phyloP scores from a whole-genome alignment of 768 basidiomycete species.

The Lentinula lateritia region DNA sequence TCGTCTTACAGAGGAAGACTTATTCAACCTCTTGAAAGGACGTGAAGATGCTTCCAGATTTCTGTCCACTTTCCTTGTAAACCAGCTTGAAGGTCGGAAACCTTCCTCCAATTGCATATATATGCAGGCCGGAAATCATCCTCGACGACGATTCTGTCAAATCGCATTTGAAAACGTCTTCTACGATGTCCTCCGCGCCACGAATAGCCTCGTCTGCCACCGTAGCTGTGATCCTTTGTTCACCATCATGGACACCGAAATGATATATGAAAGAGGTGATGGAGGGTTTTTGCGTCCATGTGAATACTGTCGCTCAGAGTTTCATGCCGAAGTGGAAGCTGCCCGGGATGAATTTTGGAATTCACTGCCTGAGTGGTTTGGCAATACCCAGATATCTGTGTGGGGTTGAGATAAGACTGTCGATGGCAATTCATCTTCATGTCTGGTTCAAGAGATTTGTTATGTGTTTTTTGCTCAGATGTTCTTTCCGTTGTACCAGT shows the following conservation, averaged over 20 bases:
- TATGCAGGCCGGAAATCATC: constrained; percentile 38
- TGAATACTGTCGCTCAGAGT: constrained; percentile 59
- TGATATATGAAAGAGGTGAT: constrained; percentile 59
- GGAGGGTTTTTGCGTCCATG: constrained; percentile 53
- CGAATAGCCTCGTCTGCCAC: constrained; percentile 62
- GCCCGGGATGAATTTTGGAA: constrained; percentile 64
- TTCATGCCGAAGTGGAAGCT: constrained; percentile 51
- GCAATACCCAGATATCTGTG: constrained; percentile 30
- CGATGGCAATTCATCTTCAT: neutral
- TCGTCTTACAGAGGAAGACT: constrained; percentile 44
- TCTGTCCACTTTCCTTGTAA: constrained; percentile 73
- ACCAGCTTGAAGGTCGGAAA: constrained; percentile 63
- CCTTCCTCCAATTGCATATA: constrained; percentile 45
- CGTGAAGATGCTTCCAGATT: constrained; percentile 70
- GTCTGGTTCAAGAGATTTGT: neutral
- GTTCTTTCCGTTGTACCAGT: constrained; percentile 1
- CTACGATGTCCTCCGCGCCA: constrained; percentile 69
- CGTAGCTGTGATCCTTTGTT: constrained; percentile 68
- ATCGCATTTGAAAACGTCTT: constrained; percentile 70
- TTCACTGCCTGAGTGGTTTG: constrained; percentile 62
- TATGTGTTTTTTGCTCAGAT: constrained; percentile 2
- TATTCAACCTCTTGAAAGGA: constrained; percentile 57
- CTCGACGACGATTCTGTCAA: constrained; percentile 53
- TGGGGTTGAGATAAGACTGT: constrained; percentile 18
- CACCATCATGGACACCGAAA: constrained; percentile 59